Conservation (phyloP, 2,329 filamentous ascomycete genomes). For the Periglandula ipomoeae region DNA sequence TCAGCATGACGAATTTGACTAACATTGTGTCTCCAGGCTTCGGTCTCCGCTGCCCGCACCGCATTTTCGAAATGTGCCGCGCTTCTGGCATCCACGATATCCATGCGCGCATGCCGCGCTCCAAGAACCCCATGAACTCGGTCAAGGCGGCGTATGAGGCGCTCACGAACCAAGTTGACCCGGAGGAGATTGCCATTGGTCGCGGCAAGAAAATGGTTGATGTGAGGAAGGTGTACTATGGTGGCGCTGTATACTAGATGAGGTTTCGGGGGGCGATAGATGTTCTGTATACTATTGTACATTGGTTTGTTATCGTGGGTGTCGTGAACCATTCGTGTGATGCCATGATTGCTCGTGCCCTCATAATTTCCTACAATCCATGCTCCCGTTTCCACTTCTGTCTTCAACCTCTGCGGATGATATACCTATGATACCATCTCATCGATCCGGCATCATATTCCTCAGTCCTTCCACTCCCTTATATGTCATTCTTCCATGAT, state of each 20-base stretch:
- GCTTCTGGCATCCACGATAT: slow-evolving; percentile 81
- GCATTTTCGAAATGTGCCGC: slow-evolving; percentile 91
- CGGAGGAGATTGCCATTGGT: slow-evolving; percentile 81
- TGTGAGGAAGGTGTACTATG: slow-evolving; percentile 94
- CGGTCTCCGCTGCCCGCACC: slow-evolving; percentile 80
- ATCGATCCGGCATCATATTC: too few species aligned
- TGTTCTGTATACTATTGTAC: neutral
- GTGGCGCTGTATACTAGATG: slow-evolving; percentile 56
- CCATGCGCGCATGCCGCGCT: slow-evolving; percentile 70
- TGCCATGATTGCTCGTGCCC: neutral
- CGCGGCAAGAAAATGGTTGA: slow-evolving; percentile 93
- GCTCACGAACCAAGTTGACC: slow-evolving; percentile 72
- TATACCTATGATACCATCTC: too few species aligned
- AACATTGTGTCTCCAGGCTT: slow-evolving; percentile 53
- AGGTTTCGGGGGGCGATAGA: neutral
- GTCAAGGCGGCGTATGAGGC: slow-evolving; percentile 86
- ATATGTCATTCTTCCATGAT: too few species aligned
- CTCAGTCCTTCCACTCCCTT: too few species aligned
- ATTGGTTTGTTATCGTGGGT: neutral
- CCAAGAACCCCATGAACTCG: slow-evolving; percentile 94
- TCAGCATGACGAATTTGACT: too few species aligned
- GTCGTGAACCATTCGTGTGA: too few species aligned
- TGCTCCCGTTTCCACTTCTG: too few species aligned
- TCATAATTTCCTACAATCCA: too few species aligned
- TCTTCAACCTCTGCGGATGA: too few species aligned